Evolutionary conservation across 1,139 yeast species (phyloP).

Genomic region (Suhomyces bolitotheri): DNA sequence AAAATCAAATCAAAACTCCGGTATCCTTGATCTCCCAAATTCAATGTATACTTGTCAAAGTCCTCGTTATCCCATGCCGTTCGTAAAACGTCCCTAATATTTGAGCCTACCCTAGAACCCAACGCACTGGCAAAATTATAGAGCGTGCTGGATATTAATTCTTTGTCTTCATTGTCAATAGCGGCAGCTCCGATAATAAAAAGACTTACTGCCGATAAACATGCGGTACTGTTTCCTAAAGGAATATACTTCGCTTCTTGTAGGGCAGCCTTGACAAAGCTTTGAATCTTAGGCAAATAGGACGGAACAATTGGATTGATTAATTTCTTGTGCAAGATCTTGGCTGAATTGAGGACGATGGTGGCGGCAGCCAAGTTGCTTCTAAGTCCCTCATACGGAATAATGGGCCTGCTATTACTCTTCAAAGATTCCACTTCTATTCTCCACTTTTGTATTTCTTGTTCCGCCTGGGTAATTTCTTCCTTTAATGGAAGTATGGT

Average conservation of each 20-base stretch:
- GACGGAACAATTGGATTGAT: constrained; percentile 23
- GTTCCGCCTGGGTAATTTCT: constrained; percentile 7
- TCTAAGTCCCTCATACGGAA: constrained; percentile 13
- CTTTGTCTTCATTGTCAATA: constrained; percentile 20
- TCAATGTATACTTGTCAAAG: constrained; percentile 8
- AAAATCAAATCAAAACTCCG: constrained; percentile 18
- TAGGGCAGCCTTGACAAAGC: constrained; percentile 23
- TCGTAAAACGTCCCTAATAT: constrained; percentile 12
- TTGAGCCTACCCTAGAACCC: constrained; percentile 15
- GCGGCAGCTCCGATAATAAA: constrained; percentile 31
- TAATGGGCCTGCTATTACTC: constrained; percentile 1
- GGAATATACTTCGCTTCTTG: constrained; percentile 20
- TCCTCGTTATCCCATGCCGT: constrained; percentile 17
- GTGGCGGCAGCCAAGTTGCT: constrained; percentile 18
- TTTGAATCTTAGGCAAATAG: constrained; percentile 23
- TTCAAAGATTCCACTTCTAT: constrained; percentile 11
- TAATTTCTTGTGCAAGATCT: constrained; percentile 21
- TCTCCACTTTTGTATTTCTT: constrained; percentile 12
- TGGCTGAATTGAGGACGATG: constrained; percentile 14
- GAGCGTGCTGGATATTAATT: constrained; percentile 22
- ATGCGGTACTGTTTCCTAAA: constrained; percentile 18
- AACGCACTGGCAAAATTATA: constrained; percentile 7
- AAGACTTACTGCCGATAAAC: constrained; percentile 22
- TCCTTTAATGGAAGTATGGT: constrained; percentile 13
- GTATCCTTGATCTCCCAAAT: constrained; percentile 17